phyloP scores from a whole-genome alignment of 192 early-diverging fungal species.

The Entomortierella lignicola region DNA sequence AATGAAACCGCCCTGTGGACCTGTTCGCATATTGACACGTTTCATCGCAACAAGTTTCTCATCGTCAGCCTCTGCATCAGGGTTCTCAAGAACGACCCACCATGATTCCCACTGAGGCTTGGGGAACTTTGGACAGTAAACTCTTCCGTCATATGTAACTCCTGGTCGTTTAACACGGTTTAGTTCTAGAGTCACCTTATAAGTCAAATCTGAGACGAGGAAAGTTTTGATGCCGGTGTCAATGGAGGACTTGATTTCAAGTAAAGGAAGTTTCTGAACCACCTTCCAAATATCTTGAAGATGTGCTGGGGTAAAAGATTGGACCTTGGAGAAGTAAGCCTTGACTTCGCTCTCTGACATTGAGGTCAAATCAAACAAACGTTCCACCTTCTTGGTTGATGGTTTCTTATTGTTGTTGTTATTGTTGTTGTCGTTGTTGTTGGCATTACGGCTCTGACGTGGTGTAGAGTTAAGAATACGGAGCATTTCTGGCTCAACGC shows the following conservation, averaged over 20 bases:
- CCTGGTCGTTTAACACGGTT: conserved; percentile 12
- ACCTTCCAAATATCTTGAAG: conserved; percentile 60
- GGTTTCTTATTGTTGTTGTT: neutral
- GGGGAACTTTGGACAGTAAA: conserved; percentile 88
- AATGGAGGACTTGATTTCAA: conserved; percentile 57
- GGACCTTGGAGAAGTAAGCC: conserved; percentile 26
- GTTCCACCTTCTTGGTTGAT: conserved; percentile 19
- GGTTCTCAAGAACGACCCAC: conserved; percentile 89
- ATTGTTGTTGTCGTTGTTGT: neutral
- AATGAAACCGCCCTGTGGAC: conserved; percentile 52
- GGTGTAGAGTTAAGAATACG: conserved; percentile 25
- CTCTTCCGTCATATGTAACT: conserved; percentile 61
- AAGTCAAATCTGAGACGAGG: conserved; percentile 38
- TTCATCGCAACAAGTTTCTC: conserved; percentile 86
- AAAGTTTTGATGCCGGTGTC: conserved; percentile 61
- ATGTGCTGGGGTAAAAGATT: conserved; percentile 11
- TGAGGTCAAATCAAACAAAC: conserved; percentile 54
- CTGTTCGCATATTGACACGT: conserved; percentile 76
- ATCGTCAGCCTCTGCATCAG: conserved; percentile 56
- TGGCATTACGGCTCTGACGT: conserved; percentile 28
- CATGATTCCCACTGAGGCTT: conserved; percentile 95
- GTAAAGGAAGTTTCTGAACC: conserved; percentile 56
- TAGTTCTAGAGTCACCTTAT: conserved; percentile 36
- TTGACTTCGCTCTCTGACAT: conserved; percentile 51
- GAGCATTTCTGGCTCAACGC: conserved; percentile 56